Percentiles rank a stretch among this genome's conserved stretches.
Conservation (phyloP, 2,329 filamentous ascomycete genomes). For the Penicillium occitanis region DNA sequence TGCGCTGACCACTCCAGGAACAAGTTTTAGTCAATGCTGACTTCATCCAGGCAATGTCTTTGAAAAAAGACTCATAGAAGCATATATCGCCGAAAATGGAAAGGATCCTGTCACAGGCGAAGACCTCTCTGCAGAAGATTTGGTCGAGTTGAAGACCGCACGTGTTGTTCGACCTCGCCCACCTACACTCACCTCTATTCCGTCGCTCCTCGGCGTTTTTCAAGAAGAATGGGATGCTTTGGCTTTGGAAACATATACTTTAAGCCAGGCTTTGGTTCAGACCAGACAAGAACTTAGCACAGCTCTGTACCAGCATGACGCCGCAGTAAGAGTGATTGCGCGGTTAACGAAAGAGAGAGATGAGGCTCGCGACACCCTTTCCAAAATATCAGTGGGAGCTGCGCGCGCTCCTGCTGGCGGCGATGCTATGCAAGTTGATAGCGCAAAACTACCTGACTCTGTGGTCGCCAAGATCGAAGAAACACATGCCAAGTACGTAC, state of each 20-base stretch:
- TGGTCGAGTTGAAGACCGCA: constrained; percentile 81
- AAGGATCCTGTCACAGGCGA: constrained; percentile 90
- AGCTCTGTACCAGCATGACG: constrained; percentile 94
- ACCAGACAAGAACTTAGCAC: constrained; percentile 92
- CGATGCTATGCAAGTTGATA: constrained; percentile 93
- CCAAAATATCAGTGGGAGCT: constrained; percentile 74
- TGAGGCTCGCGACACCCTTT: constrained; percentile 84
- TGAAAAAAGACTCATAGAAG: constrained; percentile 91
- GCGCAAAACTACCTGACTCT: constrained; percentile 69
- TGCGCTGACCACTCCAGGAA: constrained; percentile 2
- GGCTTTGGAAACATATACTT: constrained; percentile 84
- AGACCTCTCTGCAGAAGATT: constrained; percentile 77
- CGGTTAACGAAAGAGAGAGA: constrained; percentile 87
- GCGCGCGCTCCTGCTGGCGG: constrained; percentile 55
- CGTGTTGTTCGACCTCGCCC: constrained; percentile 84
- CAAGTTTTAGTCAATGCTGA: constrained; percentile 30
- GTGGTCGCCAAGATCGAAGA: constrained; percentile 73
- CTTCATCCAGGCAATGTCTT: constrained; percentile 71
- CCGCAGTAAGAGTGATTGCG: constrained; percentile 92
- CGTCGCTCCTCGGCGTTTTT: constrained; percentile 87
- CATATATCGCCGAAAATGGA: constrained; percentile 89
- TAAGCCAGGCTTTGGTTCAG: constrained; percentile 84
- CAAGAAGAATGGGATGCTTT: constrained; percentile 98
- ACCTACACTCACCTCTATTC: constrained; percentile 92
- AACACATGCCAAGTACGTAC: constrained; percentile 72